A percentile compares a stretch with the other conserved stretches of the same genome.
These are phyloP conservation scores for Talaromyces trachyspermus DNA, from an alignment of 495 filamentous ascomycete genomes.

Conservation along the genomic window DNA sequence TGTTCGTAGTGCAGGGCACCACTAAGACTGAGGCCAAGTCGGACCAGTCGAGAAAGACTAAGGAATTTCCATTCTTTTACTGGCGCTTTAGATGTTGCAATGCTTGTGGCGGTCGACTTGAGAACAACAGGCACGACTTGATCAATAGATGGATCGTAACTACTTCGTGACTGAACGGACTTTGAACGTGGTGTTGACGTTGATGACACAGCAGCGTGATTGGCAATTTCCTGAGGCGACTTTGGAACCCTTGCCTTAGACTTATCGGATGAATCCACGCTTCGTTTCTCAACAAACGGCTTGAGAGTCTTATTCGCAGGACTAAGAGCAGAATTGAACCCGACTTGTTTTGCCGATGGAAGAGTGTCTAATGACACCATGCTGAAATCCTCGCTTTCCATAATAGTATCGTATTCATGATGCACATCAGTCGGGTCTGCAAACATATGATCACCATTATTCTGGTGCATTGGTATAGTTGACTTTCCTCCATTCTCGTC, in stretches of 20 bases:
- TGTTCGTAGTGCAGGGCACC: slow-evolving; percentile 28
- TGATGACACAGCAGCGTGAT: neutral
- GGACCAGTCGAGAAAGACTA: slow-evolving; percentile 34
- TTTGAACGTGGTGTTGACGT: neutral
- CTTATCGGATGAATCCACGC: neutral
- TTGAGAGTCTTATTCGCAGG: slow-evolving; percentile 18
- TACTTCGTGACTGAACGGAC: neutral
- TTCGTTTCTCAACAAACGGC: slow-evolving; percentile 22
- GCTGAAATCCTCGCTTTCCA: slow-evolving; percentile 54
- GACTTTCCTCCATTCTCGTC: slow-evolving; percentile 23
- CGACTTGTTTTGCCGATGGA: slow-evolving; percentile 36
- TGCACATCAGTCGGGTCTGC: slow-evolving; percentile 37
- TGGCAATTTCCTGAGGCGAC: neutral
- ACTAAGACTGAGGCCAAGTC: slow-evolving; percentile 41
- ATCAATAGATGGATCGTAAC: neutral
- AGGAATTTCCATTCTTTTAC: slow-evolving; percentile 13
- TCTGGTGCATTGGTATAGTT: neutral
- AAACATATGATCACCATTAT: slow-evolving; percentile 8
- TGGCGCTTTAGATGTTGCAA: neutral
- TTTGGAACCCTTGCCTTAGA: neutral
- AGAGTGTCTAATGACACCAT: slow-evolving; percentile 52
- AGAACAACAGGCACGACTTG: neutral
- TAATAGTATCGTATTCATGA: slow-evolving; percentile 46
- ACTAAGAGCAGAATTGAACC: slow-evolving; percentile 20
- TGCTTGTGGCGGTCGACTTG: neutral